phyloP scores from a whole-genome alignment of 2,329 filamentous ascomycete genomes.

The Phaeosphaeriaceae sp. region DNA sequence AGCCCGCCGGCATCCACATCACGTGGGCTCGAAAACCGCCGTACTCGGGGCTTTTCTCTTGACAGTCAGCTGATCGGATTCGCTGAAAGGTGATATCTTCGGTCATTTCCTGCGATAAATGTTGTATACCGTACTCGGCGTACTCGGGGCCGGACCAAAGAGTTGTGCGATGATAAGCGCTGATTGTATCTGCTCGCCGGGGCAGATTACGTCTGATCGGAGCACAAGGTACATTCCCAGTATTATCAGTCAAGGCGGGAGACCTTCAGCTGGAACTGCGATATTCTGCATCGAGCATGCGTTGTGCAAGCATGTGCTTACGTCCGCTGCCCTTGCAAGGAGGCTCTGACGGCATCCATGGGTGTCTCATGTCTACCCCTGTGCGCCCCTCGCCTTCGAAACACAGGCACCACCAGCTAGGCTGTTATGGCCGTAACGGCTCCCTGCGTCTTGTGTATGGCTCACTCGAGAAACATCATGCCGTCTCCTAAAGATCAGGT shows the following conservation, averaged over 20 bases:
- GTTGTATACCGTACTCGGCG: not conserved
- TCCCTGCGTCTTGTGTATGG: slow-evolving; percentile 24
- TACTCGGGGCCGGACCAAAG: not conserved
- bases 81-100: not conserved
- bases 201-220: too few relatives aligned
- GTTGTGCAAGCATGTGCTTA: not conserved
- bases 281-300: not conserved
- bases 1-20: not conserved
- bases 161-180: not conserved
- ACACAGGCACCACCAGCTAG: slow-evolving; percentile 23
- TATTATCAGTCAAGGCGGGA: not conserved
- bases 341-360: not conserved
- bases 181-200: too few relatives aligned
- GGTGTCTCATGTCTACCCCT: slow-evolving; percentile 34
- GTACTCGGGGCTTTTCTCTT: not conserved
- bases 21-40: not conserved
- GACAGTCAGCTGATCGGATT: not conserved
- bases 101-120: not conserved
- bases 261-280: not conserved
- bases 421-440: slow-evolving; percentile 14
- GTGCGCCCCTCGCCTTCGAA: slow-evolving; percentile 30
- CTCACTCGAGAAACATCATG: slow-evolving; percentile 25
- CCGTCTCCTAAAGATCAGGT: slow-evolving; percentile 22
- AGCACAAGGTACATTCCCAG: too few relatives aligned
- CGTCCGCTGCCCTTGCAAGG: not conserved